phyloP scores from a whole-genome alignment of 23 red algal genomes.

The Agarophyton chilense region DNA sequence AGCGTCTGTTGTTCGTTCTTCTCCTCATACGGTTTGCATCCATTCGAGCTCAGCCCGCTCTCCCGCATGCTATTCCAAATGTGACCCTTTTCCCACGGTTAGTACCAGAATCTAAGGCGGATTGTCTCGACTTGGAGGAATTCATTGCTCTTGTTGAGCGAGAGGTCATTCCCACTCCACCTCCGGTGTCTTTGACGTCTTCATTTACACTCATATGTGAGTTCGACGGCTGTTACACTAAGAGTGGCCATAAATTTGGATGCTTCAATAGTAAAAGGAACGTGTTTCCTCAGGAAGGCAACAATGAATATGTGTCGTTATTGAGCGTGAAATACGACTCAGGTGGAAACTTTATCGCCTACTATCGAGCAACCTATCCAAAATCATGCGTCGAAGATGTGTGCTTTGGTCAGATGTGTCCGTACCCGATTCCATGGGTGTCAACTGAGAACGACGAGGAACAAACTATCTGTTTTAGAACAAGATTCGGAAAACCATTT shows the following conservation, averaged over 20 bases:
- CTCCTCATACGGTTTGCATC: no score
- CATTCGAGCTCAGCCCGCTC: no score
- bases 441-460: neutral
- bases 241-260: neutral
- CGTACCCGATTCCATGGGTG: neutral
- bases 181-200: neutral
- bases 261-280: neutral
- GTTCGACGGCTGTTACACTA: neutral
- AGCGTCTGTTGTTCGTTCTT: no score
- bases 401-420: neutral
- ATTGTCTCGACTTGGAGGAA: neutral
- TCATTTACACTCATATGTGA: neutral
- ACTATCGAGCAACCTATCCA: neutral
- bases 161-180: neutral
- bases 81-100: no score
- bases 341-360: neutral
- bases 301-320: neutral
- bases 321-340: neutral
- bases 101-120: no score
- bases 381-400: neutral
- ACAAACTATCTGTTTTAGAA: neutral
- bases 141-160: neutral
- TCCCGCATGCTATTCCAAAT: no score
- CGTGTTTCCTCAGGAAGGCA: neutral
- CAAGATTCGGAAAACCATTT: neutral